Percentiles rank a stretch among this genome's conserved stretches.
phyloP scores from a whole-genome alignment of 1,284 basidiomycete genomes.

The Malassezia obtusa region DNA sequence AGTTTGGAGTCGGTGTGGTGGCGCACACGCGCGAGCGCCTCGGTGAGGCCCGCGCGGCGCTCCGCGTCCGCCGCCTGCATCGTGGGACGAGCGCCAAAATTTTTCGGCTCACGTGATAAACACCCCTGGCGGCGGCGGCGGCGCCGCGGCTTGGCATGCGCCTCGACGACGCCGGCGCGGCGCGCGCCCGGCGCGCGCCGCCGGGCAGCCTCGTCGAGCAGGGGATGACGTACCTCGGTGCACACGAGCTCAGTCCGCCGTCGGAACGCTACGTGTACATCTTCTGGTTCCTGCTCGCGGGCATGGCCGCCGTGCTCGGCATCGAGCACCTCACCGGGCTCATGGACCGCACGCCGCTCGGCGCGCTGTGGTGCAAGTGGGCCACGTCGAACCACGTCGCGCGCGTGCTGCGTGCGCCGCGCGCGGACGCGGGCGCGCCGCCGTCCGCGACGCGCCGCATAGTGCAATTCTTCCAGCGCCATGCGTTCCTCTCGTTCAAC shows the following conservation, averaged over 20 bases:
- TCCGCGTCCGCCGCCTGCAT: conserved; percentile 3
- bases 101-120: conserved; percentile 5
- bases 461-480: conserved; percentile 8
- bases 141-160: too few species aligned
- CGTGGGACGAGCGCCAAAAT: neutral
- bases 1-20: conserved; percentile 72
- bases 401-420: conserved; percentile 16
- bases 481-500: conserved; percentile 29
- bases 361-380: conserved; percentile 38
- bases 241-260: conserved; percentile 49
- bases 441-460: neutral
- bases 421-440: neutral
- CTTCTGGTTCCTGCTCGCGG: conserved; percentile 47
- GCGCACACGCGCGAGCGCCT: conserved; percentile 62
- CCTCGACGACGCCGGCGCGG: too few species aligned
- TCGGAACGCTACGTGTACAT: conserved; percentile 50
- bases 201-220: neutral
- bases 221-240: conserved; percentile 39
- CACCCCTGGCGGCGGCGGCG: too few species aligned
- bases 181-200: neutral
- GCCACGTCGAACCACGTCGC: conserved; percentile 31
- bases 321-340: conserved; percentile 40
- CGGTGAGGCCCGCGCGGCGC: conserved; percentile 9
- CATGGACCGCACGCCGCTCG: conserved; percentile 32
- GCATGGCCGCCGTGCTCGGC: conserved; percentile 38